Conservation (phyloP, 2,329 filamentous ascomycete genomes). For the Sporothrix dimorphospora region DNA sequence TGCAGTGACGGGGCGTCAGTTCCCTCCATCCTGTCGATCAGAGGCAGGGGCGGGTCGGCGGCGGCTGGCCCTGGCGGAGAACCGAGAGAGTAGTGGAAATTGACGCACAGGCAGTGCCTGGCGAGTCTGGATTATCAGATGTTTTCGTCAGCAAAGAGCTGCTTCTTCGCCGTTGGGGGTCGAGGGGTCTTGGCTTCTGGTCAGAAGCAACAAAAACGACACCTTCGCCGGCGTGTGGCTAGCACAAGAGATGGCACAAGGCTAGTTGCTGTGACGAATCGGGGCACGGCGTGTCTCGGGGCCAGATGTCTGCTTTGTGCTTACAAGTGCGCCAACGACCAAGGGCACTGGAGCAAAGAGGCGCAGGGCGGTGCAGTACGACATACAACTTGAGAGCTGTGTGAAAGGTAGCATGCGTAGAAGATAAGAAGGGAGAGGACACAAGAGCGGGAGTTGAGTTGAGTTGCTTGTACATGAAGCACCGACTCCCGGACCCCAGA, state of each 20-base stretch:
- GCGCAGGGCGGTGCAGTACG: not conserved
- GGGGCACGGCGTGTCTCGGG: slow-evolving; percentile 21
- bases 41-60: not conserved
- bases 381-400: not conserved
- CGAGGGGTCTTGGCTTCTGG: not conserved
- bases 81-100: slow-evolving; percentile 19
- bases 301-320: slow-evolving; percentile 12
- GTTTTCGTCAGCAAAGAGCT: slow-evolving; percentile 5
- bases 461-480: no score
- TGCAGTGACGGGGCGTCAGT: not conserved
- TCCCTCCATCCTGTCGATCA: slow-evolving; percentile 8
- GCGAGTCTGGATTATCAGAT: slow-evolving; percentile 5
- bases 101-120: not conserved
- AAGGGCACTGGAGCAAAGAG: not conserved
- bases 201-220: not conserved
- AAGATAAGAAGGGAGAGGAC: not conserved
- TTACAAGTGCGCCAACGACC: not conserved
- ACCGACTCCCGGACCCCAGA: not conserved
- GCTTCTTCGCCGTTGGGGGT: not conserved
- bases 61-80: not conserved
- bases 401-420: not conserved
- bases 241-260: slow-evolving; percentile 7
- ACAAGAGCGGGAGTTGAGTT: not conserved
- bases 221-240: slow-evolving; percentile 1
- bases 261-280: slow-evolving; percentile 17